These are phyloP conservation scores for Parmelia sp. DNA, from an alignment of 495 filamentous ascomycete genomes.

Conservation along the genomic window DNA sequence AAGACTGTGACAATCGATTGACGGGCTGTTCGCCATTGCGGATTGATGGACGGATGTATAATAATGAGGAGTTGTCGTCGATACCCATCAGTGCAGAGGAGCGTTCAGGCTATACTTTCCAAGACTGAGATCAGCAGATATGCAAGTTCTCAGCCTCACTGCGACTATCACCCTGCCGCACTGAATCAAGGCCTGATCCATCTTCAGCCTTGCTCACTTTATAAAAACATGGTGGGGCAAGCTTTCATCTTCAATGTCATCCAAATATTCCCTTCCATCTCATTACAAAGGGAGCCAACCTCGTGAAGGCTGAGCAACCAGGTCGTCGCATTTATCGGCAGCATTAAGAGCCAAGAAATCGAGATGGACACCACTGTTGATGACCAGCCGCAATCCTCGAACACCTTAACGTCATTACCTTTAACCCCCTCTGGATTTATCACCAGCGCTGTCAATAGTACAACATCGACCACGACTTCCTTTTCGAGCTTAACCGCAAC, in stretches of 20 bases:
- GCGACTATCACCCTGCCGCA: neutral
- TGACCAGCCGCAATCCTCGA: neutral
- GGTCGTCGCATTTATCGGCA: neutral
- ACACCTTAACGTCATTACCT: neutral
- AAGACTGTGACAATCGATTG: conserved; percentile 18
- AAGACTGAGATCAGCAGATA: neutral
- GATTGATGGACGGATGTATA: neutral
- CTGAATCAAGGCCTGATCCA: neutral
- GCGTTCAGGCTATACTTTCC: neutral
- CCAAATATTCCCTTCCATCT: neutral
- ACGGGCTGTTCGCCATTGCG: conserved; percentile 12
- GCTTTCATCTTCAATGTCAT: neutral
- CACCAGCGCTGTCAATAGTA: neutral
- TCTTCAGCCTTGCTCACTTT: neutral
- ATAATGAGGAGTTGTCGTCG: neutral
- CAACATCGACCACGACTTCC: neutral
- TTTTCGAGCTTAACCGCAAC: neutral
- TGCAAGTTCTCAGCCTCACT: neutral
- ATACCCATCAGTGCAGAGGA: neutral
- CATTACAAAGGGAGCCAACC: neutral
- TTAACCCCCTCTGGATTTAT: neutral
- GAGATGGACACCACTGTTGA: neutral
- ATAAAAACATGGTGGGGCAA: neutral
- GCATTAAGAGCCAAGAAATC: neutral
- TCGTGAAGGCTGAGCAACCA: neutral